Evolutionary conservation across 1,284 basidiomycete species (phyloP).

Genomic region (Puccinia triticina): DNA sequence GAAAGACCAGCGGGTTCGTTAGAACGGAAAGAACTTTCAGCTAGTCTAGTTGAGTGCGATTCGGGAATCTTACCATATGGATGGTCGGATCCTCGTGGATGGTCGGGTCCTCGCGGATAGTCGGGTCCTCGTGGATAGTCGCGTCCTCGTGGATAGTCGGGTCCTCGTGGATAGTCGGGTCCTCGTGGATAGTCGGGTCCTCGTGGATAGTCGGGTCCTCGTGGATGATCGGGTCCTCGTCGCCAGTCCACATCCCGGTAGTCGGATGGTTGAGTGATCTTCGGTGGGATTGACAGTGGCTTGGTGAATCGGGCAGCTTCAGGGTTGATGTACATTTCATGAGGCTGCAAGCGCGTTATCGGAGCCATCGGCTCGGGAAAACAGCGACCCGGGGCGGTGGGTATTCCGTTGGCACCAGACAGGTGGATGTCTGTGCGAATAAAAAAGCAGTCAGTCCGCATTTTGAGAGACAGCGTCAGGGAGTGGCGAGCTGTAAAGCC

Average conservation of each 20-base stretch:
- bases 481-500: neutral
- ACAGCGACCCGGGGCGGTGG: conserved; percentile 28
- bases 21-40: neutral
- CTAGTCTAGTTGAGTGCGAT: neutral
- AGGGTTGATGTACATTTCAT: conserved; percentile 7
- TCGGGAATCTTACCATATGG: conserved; percentile 18
- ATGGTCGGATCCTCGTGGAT: conserved; percentile 14
- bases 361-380: conserved; percentile 18
- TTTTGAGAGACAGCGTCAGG: conserved; percentile 3
- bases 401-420: conserved; percentile 37
- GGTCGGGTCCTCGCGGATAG: neutral
- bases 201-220: neutral
- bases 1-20: neutral
- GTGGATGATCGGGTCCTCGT: conserved; percentile 16
- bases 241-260: conserved; percentile 3
- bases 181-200: neutral
- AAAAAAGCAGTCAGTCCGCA: conserved; percentile 1
- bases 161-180: neutral
- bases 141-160: conserved; percentile 15
- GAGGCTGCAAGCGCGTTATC: neutral
- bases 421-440: conserved; percentile 31
- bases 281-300: neutral
- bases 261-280: conserved; percentile 10
- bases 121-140: too few relatives aligned
- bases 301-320: neutral